Conservation (phyloP, 1,284 basidiomycete genomes). For the Ustilago loliicola region DNA sequence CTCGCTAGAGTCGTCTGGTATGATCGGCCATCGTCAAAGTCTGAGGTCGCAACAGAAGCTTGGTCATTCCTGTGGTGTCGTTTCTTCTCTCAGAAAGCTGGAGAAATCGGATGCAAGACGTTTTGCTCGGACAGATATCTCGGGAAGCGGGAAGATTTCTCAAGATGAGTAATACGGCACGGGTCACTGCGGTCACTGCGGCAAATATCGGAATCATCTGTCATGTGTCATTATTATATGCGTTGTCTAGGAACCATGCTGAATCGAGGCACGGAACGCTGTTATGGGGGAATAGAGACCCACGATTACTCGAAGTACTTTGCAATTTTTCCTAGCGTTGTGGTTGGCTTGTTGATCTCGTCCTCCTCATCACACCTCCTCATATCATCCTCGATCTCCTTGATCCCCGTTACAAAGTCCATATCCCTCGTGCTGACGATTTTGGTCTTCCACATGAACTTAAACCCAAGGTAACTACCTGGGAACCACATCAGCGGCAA, state of each 20-base stretch:
- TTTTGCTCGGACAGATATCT: background rate
- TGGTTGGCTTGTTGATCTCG: conserved; percentile 16
- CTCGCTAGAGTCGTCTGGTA: background rate
- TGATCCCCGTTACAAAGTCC: conserved; percentile 75
- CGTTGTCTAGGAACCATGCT: background rate
- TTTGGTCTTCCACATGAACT: conserved; percentile 74
- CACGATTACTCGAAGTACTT: conserved; percentile 22
- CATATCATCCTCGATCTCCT: conserved; percentile 54
- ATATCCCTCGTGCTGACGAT: conserved; percentile 43
- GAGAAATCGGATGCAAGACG: background rate
- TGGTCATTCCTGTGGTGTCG: background rate
- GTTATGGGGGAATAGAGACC: background rate
- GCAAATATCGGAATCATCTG: background rate
- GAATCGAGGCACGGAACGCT: background rate
- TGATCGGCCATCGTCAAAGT: background rate
- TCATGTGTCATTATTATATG: background rate
- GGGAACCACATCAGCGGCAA: conserved; percentile 82
- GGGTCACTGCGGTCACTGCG: background rate
- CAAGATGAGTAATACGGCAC: background rate
- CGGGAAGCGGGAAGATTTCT: background rate
- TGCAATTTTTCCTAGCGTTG: conserved; percentile 17
- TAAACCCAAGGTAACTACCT: conserved; percentile 76
- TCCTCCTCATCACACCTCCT: conserved; percentile 34
- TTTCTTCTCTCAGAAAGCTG: background rate
- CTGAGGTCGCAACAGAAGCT: background rate